These are phyloP conservation scores for Candida stauntonica DNA, from an alignment of 805 yeast genomes.

Conservation along the genomic window DNA sequence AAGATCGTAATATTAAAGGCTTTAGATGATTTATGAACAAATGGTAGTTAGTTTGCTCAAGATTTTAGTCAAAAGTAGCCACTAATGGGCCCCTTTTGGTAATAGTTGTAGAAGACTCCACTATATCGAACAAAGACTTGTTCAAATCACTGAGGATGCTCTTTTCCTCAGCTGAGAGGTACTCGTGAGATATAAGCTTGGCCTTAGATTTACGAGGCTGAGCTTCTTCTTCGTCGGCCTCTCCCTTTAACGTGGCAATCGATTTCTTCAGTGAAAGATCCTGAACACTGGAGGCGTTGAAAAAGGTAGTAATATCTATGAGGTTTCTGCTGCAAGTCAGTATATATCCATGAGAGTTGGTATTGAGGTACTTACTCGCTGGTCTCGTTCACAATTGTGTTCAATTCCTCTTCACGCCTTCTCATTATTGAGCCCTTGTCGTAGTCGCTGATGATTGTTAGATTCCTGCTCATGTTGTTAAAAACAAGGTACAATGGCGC, in stretches of 20 bases:
- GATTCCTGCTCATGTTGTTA: too few species aligned
- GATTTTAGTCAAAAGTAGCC: constrained; percentile 15
- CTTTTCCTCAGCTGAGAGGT: constrained; percentile 15
- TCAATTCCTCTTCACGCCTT: constrained; percentile 42
- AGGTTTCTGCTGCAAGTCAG: constrained; percentile 17
- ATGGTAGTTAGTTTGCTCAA: too few species aligned
- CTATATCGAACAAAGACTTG: constrained; percentile 10
- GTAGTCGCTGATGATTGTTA: constrained; percentile 15
- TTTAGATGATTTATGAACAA: too few species aligned
- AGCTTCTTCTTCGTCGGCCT: constrained; percentile 1
- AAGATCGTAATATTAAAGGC: neutral
- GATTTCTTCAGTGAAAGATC: constrained; percentile 16
- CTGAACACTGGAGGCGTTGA: constrained; percentile 12
- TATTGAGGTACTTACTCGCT: constrained; percentile 19
- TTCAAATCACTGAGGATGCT: constrained; percentile 12
- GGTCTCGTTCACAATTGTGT: constrained; percentile 41
- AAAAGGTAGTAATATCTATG: constrained; percentile 25
- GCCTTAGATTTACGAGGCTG: constrained; percentile 7
- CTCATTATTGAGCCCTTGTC: constrained; percentile 21
- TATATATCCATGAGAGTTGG: too few species aligned
- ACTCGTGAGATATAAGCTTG: constrained; percentile 13
- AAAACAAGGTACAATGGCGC: too few species aligned
- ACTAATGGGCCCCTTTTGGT: constrained; percentile 20
- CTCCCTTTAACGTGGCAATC: constrained; percentile 11
- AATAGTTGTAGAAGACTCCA: constrained; percentile 13